Evolutionary conservation across 2,329 filamentous ascomycete genomes (phyloP).

Genomic region (Hymenoscyphus fraxineus): DNA sequence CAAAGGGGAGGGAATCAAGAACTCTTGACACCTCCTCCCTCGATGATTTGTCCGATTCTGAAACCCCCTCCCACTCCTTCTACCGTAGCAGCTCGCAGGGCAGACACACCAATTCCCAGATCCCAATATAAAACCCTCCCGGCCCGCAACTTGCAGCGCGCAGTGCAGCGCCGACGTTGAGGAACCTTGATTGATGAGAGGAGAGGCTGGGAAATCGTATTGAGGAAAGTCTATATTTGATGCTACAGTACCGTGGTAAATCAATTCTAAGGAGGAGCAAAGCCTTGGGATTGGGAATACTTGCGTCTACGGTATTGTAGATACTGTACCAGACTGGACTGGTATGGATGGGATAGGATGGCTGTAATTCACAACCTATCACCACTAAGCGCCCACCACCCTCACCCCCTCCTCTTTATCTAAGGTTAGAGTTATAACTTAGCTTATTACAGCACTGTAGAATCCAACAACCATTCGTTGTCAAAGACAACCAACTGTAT

Average conservation of each 20-base stretch:
- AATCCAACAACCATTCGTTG: background rate
- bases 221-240: background rate
- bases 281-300: conserved; percentile 12
- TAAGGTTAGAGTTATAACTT: conserved; percentile 3
- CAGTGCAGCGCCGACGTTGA: background rate
- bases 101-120: background rate
- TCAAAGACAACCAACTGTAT: conserved; percentile 13
- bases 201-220: background rate
- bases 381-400: conserved; percentile 24
- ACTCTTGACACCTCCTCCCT: background rate
- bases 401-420: conserved; percentile 10
- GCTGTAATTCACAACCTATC: conserved; percentile 17
- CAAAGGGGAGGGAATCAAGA: background rate
- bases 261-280: no score
- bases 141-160: background rate
- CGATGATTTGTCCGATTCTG: conserved; percentile 1
- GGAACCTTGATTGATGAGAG: background rate
- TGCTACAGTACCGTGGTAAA: background rate
- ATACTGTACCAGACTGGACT: background rate
- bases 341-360: no score
- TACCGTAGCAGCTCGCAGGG: no score
- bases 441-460: background rate
- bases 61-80: conserved; percentile 7
- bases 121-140: conserved; percentile 4
- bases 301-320: conserved; percentile 10